phyloP scores from a whole-genome alignment of 768 basidiomycete species.

The Naganishia randhawae region DNA sequence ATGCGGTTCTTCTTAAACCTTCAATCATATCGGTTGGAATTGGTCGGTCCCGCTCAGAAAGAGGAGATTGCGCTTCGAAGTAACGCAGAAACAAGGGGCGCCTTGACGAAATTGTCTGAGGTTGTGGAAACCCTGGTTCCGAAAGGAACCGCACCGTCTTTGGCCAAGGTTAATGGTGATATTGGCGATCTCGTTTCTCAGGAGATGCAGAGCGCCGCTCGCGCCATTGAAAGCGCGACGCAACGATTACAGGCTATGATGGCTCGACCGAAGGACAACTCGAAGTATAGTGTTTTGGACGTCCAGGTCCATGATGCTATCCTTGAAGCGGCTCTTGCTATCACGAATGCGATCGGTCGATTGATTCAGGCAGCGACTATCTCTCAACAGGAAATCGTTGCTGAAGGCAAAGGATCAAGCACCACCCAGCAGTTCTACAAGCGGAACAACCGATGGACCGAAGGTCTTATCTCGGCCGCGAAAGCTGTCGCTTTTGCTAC shows the following conservation, averaged over 20 bases:
- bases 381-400: slow-evolving; percentile 96
- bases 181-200: slow-evolving; percentile 93
- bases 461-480: slow-evolving; percentile 95
- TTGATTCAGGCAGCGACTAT: slow-evolving; percentile 95
- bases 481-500: slow-evolving; percentile 97
- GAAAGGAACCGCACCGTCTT: slow-evolving; percentile 63
- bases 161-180: slow-evolving; percentile 79
- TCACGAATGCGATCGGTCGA: slow-evolving; percentile 89
- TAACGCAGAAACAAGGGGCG: slow-evolving; percentile 76
- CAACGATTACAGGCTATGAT: slow-evolving; percentile 85
- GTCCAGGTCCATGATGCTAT: slow-evolving; percentile 98
- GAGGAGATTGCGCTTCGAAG: slow-evolving; percentile 85
- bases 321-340: slow-evolving; percentile 84
- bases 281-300: slow-evolving; percentile 84
- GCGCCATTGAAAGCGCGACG: slow-evolving; percentile 89
- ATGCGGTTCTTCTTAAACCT: slow-evolving; percentile 90
- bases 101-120: slow-evolving; percentile 80
- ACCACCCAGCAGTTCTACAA: slow-evolving; percentile 97
- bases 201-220: slow-evolving; percentile 90
- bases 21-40: slow-evolving; percentile 88
- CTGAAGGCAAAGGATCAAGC: slow-evolving; percentile 87
- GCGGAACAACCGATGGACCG: slow-evolving; percentile 99
- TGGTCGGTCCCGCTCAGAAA: slow-evolving; percentile 64
- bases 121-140: slow-evolving; percentile 79
- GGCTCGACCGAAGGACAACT: slow-evolving; percentile 78